phyloP scores from a whole-genome alignment of 441 rosid species.

The Oxalis stricta region DNA sequence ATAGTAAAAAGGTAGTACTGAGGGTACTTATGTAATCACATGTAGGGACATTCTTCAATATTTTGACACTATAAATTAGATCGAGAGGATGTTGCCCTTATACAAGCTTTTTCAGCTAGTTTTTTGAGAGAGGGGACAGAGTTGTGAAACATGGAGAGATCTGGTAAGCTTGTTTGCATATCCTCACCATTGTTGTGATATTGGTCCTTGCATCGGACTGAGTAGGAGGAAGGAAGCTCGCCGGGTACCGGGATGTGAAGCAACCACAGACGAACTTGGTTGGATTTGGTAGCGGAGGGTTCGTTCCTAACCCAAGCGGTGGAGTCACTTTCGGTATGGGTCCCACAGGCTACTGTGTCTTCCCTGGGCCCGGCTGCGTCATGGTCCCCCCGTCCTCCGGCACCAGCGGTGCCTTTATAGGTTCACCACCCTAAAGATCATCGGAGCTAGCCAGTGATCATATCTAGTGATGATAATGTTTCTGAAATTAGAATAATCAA shows the following conservation, averaged over 20 bases:
- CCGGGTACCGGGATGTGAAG: constrained; percentile 6
- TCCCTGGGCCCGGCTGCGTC: constrained; percentile 21
- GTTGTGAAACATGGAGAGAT: constrained; percentile 5
- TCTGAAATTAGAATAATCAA: no score
- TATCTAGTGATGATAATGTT: no score
- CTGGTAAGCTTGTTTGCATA: constrained; percentile 7
- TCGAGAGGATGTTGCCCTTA: no score
- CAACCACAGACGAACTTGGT: constrained; percentile 18
- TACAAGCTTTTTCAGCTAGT: no score
- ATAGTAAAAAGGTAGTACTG: no score
- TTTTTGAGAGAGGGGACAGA: background rate
- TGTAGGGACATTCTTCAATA: no score
- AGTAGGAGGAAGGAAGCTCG: constrained; percentile 13
- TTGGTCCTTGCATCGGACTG: constrained; percentile 1
- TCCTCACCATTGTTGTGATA: constrained; percentile 5
- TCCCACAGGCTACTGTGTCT: constrained; percentile 17
- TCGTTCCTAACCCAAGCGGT: constrained; percentile 18
- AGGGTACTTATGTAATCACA: no score
- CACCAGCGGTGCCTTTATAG: background rate
- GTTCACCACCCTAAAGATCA: constrained; percentile 14
- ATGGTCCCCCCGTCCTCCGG: constrained; percentile 12
- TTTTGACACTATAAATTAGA: no score
- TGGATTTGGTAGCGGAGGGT: constrained; percentile 13
- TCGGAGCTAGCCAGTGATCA: no score
- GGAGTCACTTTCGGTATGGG: constrained; percentile 16